Percentiles rank a stretch among this genome's conserved stretches.
Evolutionary conservation across 2,329 filamentous ascomycete genomes (phyloP).

Genomic region (Fusarium napiforme): DNA sequence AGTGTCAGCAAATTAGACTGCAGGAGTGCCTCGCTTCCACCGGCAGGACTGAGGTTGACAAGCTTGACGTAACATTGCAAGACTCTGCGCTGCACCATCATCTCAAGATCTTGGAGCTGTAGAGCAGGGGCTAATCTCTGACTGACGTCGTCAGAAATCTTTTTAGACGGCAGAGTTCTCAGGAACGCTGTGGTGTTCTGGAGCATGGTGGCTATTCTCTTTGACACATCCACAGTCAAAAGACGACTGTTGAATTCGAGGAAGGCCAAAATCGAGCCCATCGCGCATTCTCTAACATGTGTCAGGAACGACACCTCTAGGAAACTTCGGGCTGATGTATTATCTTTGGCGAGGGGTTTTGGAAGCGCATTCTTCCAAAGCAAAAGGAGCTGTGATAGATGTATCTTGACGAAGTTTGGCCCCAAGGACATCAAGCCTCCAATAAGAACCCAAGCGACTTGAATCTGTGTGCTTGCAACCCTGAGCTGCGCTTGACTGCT

Average conservation of each 20-base stretch:
- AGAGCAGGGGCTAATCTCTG: slow-evolving; percentile 86
- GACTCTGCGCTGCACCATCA: slow-evolving; percentile 93
- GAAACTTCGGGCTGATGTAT: slow-evolving; percentile 82
- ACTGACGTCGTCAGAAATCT: slow-evolving; percentile 85
- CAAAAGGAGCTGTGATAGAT: slow-evolving; percentile 90
- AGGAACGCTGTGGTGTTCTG: slow-evolving; percentile 93
- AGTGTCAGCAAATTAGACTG: slow-evolving; percentile 92
- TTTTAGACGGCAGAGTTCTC: slow-evolving; percentile 84
- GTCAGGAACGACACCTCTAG: slow-evolving; percentile 93
- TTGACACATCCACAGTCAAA: slow-evolving; percentile 92
- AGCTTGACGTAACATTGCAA: slow-evolving; percentile 95
- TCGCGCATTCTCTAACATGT: slow-evolving; percentile 92
- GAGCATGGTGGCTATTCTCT: slow-evolving; percentile 91
- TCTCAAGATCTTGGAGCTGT: slow-evolving; percentile 88
- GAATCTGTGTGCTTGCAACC: slow-evolving; percentile 92
- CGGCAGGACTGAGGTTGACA: slow-evolving; percentile 86
- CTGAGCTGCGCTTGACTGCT: slow-evolving; percentile 91
- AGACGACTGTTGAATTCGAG: slow-evolving; percentile 92
- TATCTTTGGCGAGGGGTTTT: slow-evolving; percentile 92
- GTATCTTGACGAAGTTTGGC: slow-evolving; percentile 98
- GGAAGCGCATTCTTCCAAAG: slow-evolving; percentile 98
- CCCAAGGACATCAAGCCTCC: slow-evolving; percentile 96
- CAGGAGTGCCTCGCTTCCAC: slow-evolving; percentile 84
- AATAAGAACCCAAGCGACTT: slow-evolving; percentile 97
- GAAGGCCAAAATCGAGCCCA: slow-evolving; percentile 92